Percentiles rank a stretch among this genome's conserved stretches.
These are phyloP conservation scores for Metarhizium robertsii DNA, from an alignment of 2,329 filamentous ascomycete genomes.

Conservation along the genomic window DNA sequence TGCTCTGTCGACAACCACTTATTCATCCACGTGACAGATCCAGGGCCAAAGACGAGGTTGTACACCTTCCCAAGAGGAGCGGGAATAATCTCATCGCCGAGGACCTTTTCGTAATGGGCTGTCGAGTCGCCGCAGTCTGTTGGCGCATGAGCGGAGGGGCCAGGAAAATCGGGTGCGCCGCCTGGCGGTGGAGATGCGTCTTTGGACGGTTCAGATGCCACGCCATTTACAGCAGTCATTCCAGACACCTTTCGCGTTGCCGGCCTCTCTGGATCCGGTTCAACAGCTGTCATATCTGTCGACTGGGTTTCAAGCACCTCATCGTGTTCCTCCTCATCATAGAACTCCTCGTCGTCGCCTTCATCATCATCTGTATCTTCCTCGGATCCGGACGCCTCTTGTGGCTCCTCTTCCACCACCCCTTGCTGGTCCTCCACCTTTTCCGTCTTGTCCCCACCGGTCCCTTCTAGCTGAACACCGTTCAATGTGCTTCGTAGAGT, in stretches of 20 bases:
- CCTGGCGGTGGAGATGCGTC: conserved; percentile 35
- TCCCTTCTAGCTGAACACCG: conserved; percentile 72
- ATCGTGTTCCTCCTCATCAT: conserved; percentile 71
- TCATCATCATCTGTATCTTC: conserved; percentile 58
- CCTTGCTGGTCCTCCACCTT: conserved; percentile 52
- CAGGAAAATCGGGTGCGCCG: conserved; percentile 62
- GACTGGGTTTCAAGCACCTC: conserved; percentile 55
- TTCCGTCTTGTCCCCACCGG: conserved; percentile 83
- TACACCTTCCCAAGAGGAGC: conserved; percentile 91
- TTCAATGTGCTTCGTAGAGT: conserved; percentile 86
- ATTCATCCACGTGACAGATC: conserved; percentile 70
- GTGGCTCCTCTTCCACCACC: conserved; percentile 25
- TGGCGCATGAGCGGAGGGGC: conserved; percentile 68
- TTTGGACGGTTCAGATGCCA: conserved; percentile 31
- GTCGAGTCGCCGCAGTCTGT: conserved; percentile 77
- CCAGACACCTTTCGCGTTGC: conserved; percentile 66
- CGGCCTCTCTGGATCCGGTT: conserved; percentile 51
- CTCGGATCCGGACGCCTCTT: conserved; percentile 48
- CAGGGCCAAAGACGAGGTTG: conserved; percentile 74
- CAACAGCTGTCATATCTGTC: conserved; percentile 28
- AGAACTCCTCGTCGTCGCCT: conserved; percentile 61
- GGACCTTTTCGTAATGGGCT: conserved; percentile 72
- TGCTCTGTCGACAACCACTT: conserved; percentile 82
- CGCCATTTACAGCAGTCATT: conserved; percentile 31
- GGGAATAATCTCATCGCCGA: conserved; percentile 78